These are phyloP conservation scores for Pythium brachiatum DNA, from an alignment of 352 stramenopile species.

Conservation along the genomic window DNA sequence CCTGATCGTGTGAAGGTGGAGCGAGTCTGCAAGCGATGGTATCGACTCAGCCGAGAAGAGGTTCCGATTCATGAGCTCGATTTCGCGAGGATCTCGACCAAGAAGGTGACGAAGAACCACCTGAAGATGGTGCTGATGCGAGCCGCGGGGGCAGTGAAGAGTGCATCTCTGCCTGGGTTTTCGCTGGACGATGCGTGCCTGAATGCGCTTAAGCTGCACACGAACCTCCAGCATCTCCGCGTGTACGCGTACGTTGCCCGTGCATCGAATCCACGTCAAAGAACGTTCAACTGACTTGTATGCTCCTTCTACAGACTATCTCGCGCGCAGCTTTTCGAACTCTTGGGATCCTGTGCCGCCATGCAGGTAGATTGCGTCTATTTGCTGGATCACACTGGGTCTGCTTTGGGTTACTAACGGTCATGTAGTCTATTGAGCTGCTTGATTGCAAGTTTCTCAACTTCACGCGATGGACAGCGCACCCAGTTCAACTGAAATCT, in stretches of 20 bases:
- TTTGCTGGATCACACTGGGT: too few relatives aligned
- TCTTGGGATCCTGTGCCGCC: constrained; percentile 2
- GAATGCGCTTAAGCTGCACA: constrained; percentile 35
- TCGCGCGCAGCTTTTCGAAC: constrained; percentile 13
- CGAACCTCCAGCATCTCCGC: constrained; percentile 39
- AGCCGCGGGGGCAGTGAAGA: constrained; percentile 29
- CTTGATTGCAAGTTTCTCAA: constrained; percentile 53
- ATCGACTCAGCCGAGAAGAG: constrained; percentile 34
- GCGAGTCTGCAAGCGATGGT: constrained; percentile 58
- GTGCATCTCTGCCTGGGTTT: constrained; percentile 43
- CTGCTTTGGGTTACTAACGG: constrained; percentile 7
- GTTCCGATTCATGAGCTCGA: constrained; percentile 47
- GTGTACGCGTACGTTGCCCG: constrained; percentile 39
- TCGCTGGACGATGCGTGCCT: constrained; percentile 44
- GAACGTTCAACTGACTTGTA: too few relatives aligned
- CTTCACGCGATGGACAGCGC: constrained; percentile 40
- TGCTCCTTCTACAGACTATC: constrained; percentile 7
- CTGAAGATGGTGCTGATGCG: constrained; percentile 40
- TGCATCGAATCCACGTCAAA: too few relatives aligned
- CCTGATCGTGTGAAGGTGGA: constrained; percentile 52
- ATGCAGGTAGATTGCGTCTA: constrained; percentile 5
- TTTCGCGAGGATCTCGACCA: constrained; percentile 34
- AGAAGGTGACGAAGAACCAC: constrained; percentile 33
- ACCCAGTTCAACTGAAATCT: constrained; percentile 27
- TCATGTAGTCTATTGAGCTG: constrained; percentile 47